Conservation (phyloP, 441 rosid genomes). For the Gossypium laxum region DNA sequence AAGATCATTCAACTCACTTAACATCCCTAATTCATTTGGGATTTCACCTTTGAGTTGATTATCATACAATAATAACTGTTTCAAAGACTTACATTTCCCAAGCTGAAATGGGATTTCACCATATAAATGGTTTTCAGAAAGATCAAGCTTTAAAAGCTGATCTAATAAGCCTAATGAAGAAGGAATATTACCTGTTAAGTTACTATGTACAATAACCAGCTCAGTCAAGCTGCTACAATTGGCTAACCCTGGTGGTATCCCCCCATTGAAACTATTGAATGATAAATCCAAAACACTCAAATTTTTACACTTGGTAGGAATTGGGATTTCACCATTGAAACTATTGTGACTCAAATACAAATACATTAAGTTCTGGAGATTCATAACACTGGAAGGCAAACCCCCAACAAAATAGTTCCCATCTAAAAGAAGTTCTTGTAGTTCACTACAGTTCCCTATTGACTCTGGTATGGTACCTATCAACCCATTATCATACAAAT, state of each 20-base stretch:
- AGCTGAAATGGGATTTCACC: constrained; percentile 58
- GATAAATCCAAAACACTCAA: constrained; percentile 43
- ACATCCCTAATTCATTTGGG: constrained; percentile 45
- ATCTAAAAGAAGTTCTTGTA: constrained; percentile 33
- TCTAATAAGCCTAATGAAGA: constrained; percentile 47
- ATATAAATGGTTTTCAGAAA: constrained; percentile 46
- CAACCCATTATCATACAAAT: constrained; percentile 29
- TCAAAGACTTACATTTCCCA: constrained; percentile 57
- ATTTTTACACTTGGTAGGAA: constrained; percentile 36
- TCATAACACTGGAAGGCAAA: constrained; percentile 45
- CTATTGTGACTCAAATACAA: constrained; percentile 32
- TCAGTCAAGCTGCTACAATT: constrained; percentile 41
- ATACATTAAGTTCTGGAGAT: constrained; percentile 35
- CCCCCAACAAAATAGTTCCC: constrained; percentile 41
- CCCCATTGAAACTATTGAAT: constrained; percentile 41
- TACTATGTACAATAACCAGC: constrained; percentile 27
- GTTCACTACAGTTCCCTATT: constrained; percentile 43
- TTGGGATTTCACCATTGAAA: constrained; percentile 41
- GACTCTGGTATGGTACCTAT: constrained; percentile 55
- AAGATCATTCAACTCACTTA: constrained; percentile 37
- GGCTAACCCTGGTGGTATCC: constrained; percentile 49
- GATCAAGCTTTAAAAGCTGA: constrained; percentile 32
- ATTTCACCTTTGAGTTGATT: constrained; percentile 64
- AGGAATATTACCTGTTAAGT: constrained; percentile 52
- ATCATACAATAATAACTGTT: constrained; percentile 22